Evolutionary conservation across 306 rosid species (phyloP).

Genomic region (Macrotyloma uniflorum): DNA sequence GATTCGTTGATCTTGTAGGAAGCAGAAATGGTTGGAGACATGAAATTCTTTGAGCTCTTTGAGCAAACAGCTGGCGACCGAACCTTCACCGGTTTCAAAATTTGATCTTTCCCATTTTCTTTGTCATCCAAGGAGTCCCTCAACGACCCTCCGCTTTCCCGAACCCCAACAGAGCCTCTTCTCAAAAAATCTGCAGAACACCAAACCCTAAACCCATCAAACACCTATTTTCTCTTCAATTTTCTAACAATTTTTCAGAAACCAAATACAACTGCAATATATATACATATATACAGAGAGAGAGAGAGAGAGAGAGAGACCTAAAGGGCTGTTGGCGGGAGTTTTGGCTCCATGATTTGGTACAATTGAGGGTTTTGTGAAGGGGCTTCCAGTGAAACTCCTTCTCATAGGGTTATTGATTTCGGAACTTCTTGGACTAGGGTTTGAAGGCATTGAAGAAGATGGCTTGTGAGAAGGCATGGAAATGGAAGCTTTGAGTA

Average conservation of each 20-base stretch:
- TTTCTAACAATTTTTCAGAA: not conserved
- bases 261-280: constrained; percentile 29
- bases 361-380: constrained; percentile 59
- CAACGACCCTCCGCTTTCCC: constrained; percentile 43
- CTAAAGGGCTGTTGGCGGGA: constrained; percentile 74
- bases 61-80: constrained; percentile 62
- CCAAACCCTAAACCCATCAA: not conserved
- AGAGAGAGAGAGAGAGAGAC: constrained; percentile 32
- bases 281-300: too few species aligned
- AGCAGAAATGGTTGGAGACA: constrained; percentile 92
- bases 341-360: constrained; percentile 59
- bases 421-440: constrained; percentile 69
- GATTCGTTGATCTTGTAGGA: constrained; percentile 65
- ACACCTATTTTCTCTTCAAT: not conserved
- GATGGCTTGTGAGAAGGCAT: constrained; percentile 59
- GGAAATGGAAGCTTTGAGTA: constrained; percentile 38
- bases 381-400: constrained; percentile 79
- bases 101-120: constrained; percentile 73
- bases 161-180: constrained; percentile 50
- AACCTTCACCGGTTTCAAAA: constrained; percentile 45
- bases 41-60: constrained; percentile 71
- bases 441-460: constrained; percentile 46
- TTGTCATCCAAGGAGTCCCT: constrained; percentile 58
- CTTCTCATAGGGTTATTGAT: constrained; percentile 56
- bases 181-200: constrained; percentile 53